These are phyloP conservation scores for Russula lepida DNA, from an alignment of 768 basidiomycete genomes.

Conservation along the genomic window DNA sequence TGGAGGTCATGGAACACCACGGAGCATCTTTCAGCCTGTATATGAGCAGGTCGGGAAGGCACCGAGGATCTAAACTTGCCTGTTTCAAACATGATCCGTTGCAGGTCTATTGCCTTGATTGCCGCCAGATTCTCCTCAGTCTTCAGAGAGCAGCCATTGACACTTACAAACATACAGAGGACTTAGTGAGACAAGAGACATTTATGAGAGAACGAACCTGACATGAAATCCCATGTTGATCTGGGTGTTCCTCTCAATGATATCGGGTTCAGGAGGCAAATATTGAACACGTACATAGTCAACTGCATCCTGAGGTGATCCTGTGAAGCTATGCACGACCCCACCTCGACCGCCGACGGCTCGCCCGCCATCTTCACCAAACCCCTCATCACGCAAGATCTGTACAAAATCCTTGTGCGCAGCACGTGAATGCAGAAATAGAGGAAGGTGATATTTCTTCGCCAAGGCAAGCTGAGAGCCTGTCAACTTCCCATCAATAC, in stretches of 20 bases:
- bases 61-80: conserved; percentile 32
- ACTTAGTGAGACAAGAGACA: not conserved
- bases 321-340: conserved; percentile 81
- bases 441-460: conserved; percentile 61
- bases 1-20: conserved; percentile 63
- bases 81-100: conserved; percentile 64
- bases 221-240: conserved; percentile 67
- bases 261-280: not conserved
- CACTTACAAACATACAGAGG: conserved; percentile 26
- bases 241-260: conserved; percentile 29
- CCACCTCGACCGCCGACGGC: conserved; percentile 55
- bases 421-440: conserved; percentile 78
- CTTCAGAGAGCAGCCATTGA: conserved; percentile 76
- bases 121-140: conserved; percentile 54
- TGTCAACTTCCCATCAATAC: conserved; percentile 17
- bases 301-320: conserved; percentile 47
- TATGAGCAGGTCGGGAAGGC: not conserved
- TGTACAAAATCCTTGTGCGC: conserved; percentile 61
- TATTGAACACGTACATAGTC: conserved; percentile 46
- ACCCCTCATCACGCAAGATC: conserved; percentile 59
- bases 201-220: conserved; percentile 29
- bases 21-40: conserved; percentile 45
- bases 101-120: conserved; percentile 47
- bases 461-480: conserved; percentile 55
- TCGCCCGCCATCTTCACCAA: conserved; percentile 46